Conservation (phyloP, 1,284 basidiomycete species). For the Boletellus sp. region DNA sequence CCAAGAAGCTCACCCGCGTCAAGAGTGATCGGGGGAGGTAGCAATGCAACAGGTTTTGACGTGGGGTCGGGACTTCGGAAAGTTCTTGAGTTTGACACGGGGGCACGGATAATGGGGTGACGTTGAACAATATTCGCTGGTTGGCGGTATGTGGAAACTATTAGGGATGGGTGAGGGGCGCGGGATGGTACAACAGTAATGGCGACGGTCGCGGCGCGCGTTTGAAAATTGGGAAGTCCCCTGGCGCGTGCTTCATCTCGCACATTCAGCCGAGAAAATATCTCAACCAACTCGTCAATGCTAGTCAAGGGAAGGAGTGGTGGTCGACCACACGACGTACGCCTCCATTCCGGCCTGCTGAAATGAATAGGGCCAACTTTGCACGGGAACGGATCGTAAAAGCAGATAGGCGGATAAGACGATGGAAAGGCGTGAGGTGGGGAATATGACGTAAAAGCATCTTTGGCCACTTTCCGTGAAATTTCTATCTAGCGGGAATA, state of each 20-base stretch:
- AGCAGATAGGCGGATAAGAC: slow-evolving; percentile 14
- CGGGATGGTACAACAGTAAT: slow-evolving; percentile 18
- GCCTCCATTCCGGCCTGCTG: slow-evolving; percentile 11
- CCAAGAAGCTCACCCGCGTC: not conserved
- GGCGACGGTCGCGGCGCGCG: slow-evolving; percentile 16
- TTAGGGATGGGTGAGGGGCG: slow-evolving; percentile 22
- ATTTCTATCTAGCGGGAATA: not conserved
- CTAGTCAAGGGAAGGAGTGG: not conserved
- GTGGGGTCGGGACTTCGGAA: slow-evolving; percentile 5
- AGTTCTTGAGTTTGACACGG: not conserved
- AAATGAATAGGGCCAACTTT: slow-evolving; percentile 6
- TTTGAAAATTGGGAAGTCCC: not conserved
- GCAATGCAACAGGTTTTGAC: slow-evolving; percentile 12
- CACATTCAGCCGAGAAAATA: slow-evolving; percentile 17
- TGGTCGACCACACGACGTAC: not conserved
- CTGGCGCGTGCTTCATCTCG: slow-evolving; percentile 6
- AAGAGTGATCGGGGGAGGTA: not conserved
- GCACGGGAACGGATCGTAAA: slow-evolving; percentile 22
- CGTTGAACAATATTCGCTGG: not conserved
- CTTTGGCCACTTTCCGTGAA: not conserved
- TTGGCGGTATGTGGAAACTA: not conserved
- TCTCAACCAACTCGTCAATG: slow-evolving; percentile 14
- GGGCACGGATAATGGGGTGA: not conserved
- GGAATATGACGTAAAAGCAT: not conserved
- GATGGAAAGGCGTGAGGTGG: slow-evolving; percentile 23